These are phyloP conservation scores for Infundibulicybe gibba DNA, from an alignment of 768 basidiomycete genomes.

Conservation along the genomic window DNA sequence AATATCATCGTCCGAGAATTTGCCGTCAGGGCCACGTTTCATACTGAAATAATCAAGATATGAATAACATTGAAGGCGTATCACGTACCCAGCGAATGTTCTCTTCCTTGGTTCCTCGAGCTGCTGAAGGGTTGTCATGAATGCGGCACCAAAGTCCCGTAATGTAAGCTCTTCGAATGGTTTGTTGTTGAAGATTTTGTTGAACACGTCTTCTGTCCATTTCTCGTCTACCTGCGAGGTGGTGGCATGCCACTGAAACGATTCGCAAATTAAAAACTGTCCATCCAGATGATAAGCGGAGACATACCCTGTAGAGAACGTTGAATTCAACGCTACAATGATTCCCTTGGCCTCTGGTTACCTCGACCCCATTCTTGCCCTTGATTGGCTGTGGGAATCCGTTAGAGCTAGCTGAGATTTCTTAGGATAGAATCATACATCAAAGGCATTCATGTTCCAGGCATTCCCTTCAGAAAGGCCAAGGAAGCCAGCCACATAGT, in stretches of 20 bases:
- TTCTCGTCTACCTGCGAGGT: conserved; percentile 42
- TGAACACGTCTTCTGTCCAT: conserved; percentile 50
- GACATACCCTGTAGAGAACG: conserved; percentile 36
- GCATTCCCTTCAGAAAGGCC: conserved; percentile 49
- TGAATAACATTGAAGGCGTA: neutral
- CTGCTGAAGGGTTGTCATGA: conserved; percentile 12
- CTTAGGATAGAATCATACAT: conserved; percentile 17
- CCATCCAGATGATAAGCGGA: neutral
- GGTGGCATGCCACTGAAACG: conserved; percentile 54
- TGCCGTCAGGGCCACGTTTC: conserved; percentile 38
- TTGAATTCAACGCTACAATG: conserved; percentile 70
- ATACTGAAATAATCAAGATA: conserved; percentile 25
- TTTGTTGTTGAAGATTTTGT: conserved; percentile 30
- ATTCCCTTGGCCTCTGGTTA: conserved; percentile 58
- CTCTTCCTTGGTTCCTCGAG: conserved; percentile 29
- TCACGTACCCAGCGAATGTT: conserved; percentile 42
- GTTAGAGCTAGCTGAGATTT: neutral
- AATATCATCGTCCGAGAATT: conserved; percentile 51
- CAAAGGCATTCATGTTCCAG: conserved; percentile 51
- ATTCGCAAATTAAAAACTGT: neutral
- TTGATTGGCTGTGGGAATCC: conserved; percentile 27
- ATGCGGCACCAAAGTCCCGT: conserved; percentile 15
- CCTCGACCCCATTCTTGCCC: conserved; percentile 20
- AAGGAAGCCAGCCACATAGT: conserved; percentile 57
- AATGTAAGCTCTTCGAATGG: conserved; percentile 28